Conservation (phyloP, 345 rosid species). For the Triadica sebifera region DNA sequence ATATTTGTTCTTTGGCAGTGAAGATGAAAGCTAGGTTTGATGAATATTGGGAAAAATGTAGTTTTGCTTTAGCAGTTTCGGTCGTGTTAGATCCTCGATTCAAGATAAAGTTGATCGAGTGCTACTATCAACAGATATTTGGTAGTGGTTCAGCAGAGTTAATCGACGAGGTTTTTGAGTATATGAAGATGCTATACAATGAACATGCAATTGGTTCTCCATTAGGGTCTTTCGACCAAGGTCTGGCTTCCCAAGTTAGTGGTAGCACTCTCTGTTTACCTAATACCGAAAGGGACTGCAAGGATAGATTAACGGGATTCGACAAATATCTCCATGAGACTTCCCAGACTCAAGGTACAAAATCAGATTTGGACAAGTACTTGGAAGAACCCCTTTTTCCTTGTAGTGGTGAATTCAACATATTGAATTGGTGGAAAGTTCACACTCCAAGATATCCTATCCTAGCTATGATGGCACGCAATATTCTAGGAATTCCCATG, state of each 20-base stretch:
- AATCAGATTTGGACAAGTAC: conserved; percentile 69
- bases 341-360: conserved; percentile 45
- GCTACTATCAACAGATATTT: conserved; percentile 64
- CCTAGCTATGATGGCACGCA: no score
- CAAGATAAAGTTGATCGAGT: conserved; percentile 77
- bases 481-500: no score
- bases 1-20: conserved; percentile 44
- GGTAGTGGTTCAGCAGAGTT: conserved; percentile 49
- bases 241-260: no score
- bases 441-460: no score
- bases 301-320: conserved; percentile 58
- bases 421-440: no score
- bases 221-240: conserved; percentile 52
- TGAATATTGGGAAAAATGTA: conserved; percentile 70
- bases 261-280: conserved; percentile 26
- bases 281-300: conserved; percentile 29
- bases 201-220: conserved; percentile 68
- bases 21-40: conserved; percentile 65
- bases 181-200: conserved; percentile 54
- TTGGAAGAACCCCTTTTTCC: conserved; percentile 84
- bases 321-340: conserved; percentile 66
- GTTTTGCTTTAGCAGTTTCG: conserved; percentile 61
- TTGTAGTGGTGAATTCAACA: conserved; percentile 54
- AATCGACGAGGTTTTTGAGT: conserved; percentile 52
- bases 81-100: conserved; percentile 81